phyloP scores from a whole-genome alignment of 768 basidiomycete genomes.

The Tylopilus sp. region DNA sequence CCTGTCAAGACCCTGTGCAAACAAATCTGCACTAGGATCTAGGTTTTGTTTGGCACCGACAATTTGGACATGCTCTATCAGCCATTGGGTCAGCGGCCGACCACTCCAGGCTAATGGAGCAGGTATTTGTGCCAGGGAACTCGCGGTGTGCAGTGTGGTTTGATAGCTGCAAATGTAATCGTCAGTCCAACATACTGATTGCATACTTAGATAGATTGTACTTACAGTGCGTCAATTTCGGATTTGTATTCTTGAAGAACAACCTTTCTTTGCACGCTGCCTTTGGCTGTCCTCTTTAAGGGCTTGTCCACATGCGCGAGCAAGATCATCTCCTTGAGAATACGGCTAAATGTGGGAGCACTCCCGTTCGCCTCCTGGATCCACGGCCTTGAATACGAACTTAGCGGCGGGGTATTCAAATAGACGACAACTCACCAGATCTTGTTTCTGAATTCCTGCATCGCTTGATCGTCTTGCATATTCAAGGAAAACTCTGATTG shows the following conservation, averaged over 20 bases:
- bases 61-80: slow-evolving; percentile 22
- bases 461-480: background rate
- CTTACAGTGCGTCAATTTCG: slow-evolving; percentile 48
- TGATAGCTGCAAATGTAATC: background rate
- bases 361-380: slow-evolving; percentile 43
- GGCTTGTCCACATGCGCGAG: slow-evolving; percentile 41
- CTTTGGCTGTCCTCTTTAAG: slow-evolving; percentile 42
- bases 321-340: slow-evolving; percentile 56
- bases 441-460: slow-evolving; percentile 13
- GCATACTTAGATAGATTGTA: background rate
- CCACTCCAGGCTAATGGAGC: slow-evolving; percentile 26
- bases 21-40: slow-evolving; percentile 23
- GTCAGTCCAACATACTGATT: background rate
- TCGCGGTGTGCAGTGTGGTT: slow-evolving; percentile 4
- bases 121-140: background rate
- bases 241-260: slow-evolving; percentile 36
- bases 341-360: slow-evolving; percentile 40
- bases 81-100: slow-evolving; percentile 19
- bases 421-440: slow-evolving; percentile 22
- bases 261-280: slow-evolving; percentile 40
- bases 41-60: slow-evolving; percentile 5
- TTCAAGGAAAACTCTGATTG: slow-evolving; percentile 12
- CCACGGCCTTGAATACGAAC: slow-evolving; percentile 29
- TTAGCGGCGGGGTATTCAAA: background rate
- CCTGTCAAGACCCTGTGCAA: slow-evolving; percentile 39